Base-by-base conservation (phyloP, 2,329 filamentous ascomycete species). In the Lachnellula hyalina region DNA sequence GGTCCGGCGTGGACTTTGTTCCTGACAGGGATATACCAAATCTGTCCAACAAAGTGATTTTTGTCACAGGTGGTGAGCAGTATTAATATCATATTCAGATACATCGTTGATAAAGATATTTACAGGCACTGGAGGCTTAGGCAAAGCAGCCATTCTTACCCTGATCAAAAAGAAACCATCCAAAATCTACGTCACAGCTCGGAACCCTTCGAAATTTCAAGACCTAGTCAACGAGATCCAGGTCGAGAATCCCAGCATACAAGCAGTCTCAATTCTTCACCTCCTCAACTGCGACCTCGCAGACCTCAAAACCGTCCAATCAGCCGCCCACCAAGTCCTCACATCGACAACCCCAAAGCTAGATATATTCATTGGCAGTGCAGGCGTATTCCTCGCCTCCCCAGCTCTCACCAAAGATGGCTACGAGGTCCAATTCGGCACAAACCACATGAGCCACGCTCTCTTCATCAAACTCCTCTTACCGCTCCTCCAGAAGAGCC, bases 381-480 rank as follows among this genome's bases (percentile, higher is more conserved):
- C 75, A 1, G 75, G 73, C 3, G 65, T 76, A 25, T 74, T 77
- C 70, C 71, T 69, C 0, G 61, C 56, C 15, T 67, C 72, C 6
- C 65, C 71, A 0, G 66, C 55, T 2, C 58, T 72, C 14, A 75
- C 74, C 3, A 61, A 62, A 23, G 73, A 78, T 14, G 75, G 75
- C 14, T 78, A 76, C 54, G 77, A 80, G 59, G 60, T 72, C n/a
- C 72, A 77, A 53, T 76, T 79, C 54, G 74, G 72, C 2, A 74
- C 70, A 3, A 80, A 80, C 53, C 74, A 78, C 62, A 58, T 79
- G 38, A 74, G 75, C n/a, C 75, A 78, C 51, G 73, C 75, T 4
- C 67, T 75, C 4, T 67, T 79, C n/a, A 64, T 72, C 17, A 67
- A 71, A 53, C 65, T 70, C 3, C 62, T 77, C 17, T 52, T 71